Percentiles rank a stretch among this genome's conserved stretches.
These are phyloP conservation scores for Neurospora sp. DNA, from an alignment of 495 filamentous ascomycete genomes.

Conservation along the genomic window DNA sequence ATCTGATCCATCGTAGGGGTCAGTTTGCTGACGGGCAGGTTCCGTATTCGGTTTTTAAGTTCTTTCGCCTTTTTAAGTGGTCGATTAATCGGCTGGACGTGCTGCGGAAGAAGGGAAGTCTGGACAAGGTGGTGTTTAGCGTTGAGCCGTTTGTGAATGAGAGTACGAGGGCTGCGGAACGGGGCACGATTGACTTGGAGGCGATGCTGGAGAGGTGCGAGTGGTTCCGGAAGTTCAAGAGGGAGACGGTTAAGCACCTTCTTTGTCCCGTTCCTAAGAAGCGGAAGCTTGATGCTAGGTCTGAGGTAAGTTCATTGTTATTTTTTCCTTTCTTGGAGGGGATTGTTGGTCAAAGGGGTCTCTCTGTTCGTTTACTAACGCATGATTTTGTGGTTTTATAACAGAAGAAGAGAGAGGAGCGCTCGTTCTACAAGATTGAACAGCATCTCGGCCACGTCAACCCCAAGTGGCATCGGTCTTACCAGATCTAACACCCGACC, in stretches of 20 bases:
- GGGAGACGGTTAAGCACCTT: neutral
- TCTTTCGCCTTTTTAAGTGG: neutral
- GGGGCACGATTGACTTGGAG: neutral
- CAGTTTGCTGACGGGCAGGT: neutral
- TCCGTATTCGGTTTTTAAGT: neutral
- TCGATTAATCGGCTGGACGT: neutral
- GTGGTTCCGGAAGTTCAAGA: neutral
- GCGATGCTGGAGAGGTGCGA: neutral
- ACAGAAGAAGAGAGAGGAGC: neutral
- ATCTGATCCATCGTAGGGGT: neutral
- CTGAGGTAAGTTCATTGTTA: neutral
- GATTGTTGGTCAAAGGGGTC: neutral
- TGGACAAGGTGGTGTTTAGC: neutral
- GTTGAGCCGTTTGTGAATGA: neutral
- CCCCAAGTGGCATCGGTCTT: neutral
- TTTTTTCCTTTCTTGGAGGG: neutral
- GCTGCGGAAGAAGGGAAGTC: neutral
- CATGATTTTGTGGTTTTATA: neutral
- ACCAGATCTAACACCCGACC: neutral
- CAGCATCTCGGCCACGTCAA: neutral
- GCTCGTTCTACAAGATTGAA: neutral
- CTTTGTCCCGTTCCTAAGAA: neutral
- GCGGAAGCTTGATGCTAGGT: neutral
- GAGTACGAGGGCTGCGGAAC: neutral
- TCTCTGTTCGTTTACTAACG: neutral